A percentile compares a stretch with the other conserved stretches of the same genome.
These are phyloP conservation scores for Fusarium compactum DNA, from an alignment of 2,329 filamentous ascomycete genomes.

Conservation along the genomic window DNA sequence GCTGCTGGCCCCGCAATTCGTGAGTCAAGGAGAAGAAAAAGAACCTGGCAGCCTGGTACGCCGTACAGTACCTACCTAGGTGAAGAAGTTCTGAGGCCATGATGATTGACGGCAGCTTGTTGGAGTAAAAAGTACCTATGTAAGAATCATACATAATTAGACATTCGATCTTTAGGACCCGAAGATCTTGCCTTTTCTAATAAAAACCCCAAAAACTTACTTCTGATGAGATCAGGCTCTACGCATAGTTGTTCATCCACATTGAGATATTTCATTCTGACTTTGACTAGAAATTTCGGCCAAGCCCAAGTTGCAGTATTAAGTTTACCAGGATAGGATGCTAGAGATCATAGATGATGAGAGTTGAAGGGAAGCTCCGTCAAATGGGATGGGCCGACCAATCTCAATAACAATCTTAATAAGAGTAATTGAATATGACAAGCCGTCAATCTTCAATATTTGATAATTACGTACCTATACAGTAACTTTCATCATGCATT, in stretches of 20 bases:
- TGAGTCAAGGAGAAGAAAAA: slow-evolving; percentile 5
- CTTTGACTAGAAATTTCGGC: background rate
- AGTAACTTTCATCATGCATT: background rate
- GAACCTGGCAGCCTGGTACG: background rate
- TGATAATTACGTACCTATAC: background rate
- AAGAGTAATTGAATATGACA: background rate
- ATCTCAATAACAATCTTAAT: background rate
- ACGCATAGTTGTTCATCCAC: background rate
- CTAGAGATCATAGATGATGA: background rate
- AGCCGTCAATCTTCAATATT: background rate
- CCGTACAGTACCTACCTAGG: background rate
- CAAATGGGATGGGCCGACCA: background rate
- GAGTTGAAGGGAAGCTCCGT: background rate
- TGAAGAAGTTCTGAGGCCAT: background rate
- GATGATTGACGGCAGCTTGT: background rate
- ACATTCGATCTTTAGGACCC: background rate
- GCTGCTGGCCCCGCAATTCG: slow-evolving; percentile 6
- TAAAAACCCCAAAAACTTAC: background rate
- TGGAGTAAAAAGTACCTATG: background rate
- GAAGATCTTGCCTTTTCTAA: background rate
- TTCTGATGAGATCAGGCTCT: background rate
- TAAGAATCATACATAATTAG: background rate
- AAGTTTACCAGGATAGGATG: background rate
- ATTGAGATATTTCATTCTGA: background rate
- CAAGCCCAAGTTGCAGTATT: background rate